Conservation (phyloP, 1,284 basidiomycete genomes). For the Nidula niveotomentosa region DNA sequence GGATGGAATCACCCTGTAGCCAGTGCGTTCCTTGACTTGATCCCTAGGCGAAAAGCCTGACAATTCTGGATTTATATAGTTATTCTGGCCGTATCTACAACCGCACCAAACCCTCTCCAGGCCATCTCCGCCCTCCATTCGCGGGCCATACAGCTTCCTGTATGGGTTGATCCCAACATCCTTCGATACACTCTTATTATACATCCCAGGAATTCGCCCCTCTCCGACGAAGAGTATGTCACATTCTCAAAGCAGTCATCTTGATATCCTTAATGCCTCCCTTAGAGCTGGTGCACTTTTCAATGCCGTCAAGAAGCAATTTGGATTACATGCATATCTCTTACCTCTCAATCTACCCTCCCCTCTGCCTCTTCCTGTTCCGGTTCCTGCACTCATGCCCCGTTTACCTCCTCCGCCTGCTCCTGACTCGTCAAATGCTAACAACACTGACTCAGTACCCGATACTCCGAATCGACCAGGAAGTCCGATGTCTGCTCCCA, state of each 20-base stretch:
- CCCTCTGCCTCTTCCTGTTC: conserved; percentile 60
- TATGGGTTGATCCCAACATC: conserved; percentile 73
- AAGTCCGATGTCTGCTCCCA: conserved; percentile 8
- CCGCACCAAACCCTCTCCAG: conserved; percentile 73
- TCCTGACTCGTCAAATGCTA: conserved; percentile 23
- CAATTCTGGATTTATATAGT: conserved; percentile 38
- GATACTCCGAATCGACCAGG: conserved; percentile 12
- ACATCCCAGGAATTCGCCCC: conserved; percentile 65
- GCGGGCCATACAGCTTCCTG: conserved; percentile 61
- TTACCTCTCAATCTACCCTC: conserved; percentile 61
- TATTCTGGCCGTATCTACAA: conserved; percentile 76
- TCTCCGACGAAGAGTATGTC: conserved; percentile 75
- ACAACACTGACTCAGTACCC: conserved; percentile 10
- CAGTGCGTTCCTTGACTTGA: conserved; percentile 33
- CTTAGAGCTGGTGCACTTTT: conserved; percentile 69
- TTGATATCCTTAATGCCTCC: conserved; percentile 1
- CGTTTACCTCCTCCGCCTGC: conserved; percentile 57
- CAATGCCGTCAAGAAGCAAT: conserved; percentile 83
- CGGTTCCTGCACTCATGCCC: conserved; percentile 62
- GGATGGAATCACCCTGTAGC: conserved; percentile 84
- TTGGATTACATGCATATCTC: conserved; percentile 71
- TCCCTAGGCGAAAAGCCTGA: not conserved
- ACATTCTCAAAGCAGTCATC: conserved; percentile 9
- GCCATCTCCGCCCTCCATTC: conserved; percentile 70
- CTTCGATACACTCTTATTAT: conserved; percentile 75